A percentile compares a stretch with the other conserved stretches of the same genome.
Evolutionary conservation across 306 rosid genomes (phyloP).

Genomic region (Casuarina glauca): DNA sequence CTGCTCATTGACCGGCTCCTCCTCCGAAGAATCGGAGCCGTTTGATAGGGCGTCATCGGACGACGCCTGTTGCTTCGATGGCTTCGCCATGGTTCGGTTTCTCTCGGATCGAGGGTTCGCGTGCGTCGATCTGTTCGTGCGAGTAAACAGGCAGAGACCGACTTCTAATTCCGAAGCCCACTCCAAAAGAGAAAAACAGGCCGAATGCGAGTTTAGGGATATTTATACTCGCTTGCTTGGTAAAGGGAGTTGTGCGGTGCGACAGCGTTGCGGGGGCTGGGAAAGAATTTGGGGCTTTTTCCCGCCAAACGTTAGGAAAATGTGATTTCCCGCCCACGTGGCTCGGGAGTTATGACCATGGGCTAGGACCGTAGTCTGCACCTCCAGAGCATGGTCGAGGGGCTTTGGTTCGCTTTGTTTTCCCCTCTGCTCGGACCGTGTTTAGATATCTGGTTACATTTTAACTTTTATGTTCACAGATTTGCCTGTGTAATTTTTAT

Average conservation of each 20-base stretch:
- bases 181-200: no score
- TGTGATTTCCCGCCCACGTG: slow-evolving; percentile 49
- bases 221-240: slow-evolving; percentile 46
- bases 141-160: slow-evolving; percentile 10
- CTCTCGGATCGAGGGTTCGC: slow-evolving; percentile 57
- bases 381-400: background rate
- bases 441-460: no score
- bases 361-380: background rate
- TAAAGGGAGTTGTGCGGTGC: slow-evolving; percentile 39
- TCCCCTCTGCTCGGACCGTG: no score
- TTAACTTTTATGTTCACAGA: no score
- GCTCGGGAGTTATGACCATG: background rate
- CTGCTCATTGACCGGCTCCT: slow-evolving; percentile 56
- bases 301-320: slow-evolving; percentile 58
- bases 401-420: background rate
- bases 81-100: slow-evolving; percentile 55
- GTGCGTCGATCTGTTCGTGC: background rate
- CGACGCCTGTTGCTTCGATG: slow-evolving; percentile 53
- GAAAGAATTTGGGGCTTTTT: slow-evolving; percentile 35
- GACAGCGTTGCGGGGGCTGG: slow-evolving; percentile 11
- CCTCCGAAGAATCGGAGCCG: slow-evolving; percentile 54
- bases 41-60: slow-evolving; percentile 74
- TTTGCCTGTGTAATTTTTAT: no score
- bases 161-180: slow-evolving; percentile 22
- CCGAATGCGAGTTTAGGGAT: background rate